phyloP scores from a whole-genome alignment of 306 rosid genomes.

The Malus asiatica region DNA sequence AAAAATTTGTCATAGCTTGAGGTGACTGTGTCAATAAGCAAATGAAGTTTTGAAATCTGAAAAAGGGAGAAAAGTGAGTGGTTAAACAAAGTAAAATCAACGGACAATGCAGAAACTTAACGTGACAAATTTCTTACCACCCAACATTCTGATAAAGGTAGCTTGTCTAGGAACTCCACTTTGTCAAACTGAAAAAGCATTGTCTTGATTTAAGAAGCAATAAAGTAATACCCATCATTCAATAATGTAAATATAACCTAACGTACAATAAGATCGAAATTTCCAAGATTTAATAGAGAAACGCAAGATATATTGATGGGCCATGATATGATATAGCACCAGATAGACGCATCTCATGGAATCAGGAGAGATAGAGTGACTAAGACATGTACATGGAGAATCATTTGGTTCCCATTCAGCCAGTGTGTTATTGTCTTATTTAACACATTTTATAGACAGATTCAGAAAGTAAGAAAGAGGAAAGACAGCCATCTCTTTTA shows the following conservation, averaged over 20 bases:
- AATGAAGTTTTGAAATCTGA: constrained; percentile 88
- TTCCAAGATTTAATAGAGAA: neutral
- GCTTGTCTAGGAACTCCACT: constrained; percentile 46
- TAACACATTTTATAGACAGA: neutral
- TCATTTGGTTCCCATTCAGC: neutral
- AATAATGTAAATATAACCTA: neutral
- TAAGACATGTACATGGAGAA: neutral
- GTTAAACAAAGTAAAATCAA: constrained; percentile 8
- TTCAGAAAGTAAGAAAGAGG: neutral
- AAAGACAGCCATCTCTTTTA: neutral
- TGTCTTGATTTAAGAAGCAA: neutral
- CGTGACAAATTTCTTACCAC: constrained; percentile 54
- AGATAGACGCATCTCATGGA: neutral
- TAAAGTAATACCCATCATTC: neutral
- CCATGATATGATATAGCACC: neutral
- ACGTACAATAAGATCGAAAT: neutral
- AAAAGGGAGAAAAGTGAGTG: neutral
- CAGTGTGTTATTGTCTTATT: neutral
- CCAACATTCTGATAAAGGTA: constrained; percentile 93
- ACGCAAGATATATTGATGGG: neutral
- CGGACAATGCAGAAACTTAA: neutral
- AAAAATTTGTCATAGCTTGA: constrained; percentile 81
- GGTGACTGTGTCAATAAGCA: constrained; percentile 63
- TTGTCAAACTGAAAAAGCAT: constrained; percentile 53
- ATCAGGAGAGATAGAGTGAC: neutral